A percentile compares a stretch with the other conserved stretches of the same genome.
phyloP scores from a whole-genome alignment of 768 basidiomycete genomes.

The Cubamyces sp. region DNA sequence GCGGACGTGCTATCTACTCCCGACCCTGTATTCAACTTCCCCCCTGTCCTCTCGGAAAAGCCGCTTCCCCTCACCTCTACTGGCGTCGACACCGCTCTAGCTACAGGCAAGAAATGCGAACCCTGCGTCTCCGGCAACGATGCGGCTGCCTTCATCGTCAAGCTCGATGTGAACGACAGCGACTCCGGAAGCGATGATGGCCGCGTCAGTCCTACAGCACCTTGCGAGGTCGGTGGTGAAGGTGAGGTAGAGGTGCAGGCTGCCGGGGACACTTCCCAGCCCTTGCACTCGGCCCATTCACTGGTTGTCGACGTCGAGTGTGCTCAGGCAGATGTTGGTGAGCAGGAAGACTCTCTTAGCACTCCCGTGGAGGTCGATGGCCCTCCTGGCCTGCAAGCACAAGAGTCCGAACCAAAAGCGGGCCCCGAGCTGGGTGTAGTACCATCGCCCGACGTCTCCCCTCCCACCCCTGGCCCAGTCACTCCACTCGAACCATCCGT shows the following conservation, averaged over 20 bases:
- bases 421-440: too few relatives aligned
- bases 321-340: neutral
- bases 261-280: too few relatives aligned
- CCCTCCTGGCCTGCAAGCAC: neutral
- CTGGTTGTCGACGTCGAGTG: neutral
- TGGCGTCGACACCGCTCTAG: neutral
- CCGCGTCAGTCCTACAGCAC: neutral
- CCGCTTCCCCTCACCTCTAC: too few relatives aligned
- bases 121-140: neutral
- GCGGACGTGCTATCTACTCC: too few relatives aligned
- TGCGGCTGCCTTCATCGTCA: neutral
- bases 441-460: too few relatives aligned
- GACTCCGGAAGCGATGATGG: neutral
- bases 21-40: neutral
- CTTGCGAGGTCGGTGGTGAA: neutral
- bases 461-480: too few relatives aligned
- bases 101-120: neutral
- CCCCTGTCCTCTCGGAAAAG: neutral
- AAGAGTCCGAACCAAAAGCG: neutral
- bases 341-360: neutral
- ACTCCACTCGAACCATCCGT: too few relatives aligned
- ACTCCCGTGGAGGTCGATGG: neutral
- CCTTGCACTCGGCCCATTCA: neutral
- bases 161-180: neutral
- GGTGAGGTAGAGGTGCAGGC: neutral